Conservation (phyloP, 805 yeast genomes). For the Nakazawaea peltata region DNA sequence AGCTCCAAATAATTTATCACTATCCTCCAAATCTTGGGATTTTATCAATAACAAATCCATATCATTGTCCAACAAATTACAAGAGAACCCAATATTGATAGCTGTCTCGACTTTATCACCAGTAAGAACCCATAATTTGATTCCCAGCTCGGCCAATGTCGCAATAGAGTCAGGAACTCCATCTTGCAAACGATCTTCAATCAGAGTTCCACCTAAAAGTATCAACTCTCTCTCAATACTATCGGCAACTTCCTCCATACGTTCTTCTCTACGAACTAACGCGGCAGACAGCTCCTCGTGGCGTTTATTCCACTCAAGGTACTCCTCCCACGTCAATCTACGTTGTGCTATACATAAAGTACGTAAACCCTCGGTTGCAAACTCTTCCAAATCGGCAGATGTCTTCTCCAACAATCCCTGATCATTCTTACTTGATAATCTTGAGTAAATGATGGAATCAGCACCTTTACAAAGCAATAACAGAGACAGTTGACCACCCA, state of each 20-base stretch:
- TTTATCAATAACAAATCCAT: conserved; percentile 64
- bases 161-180: conserved; percentile 75
- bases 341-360: conserved; percentile 65
- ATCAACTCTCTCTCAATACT: conserved; percentile 51
- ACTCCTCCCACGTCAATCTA: conserved; percentile 36
- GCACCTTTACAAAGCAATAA: conserved; percentile 79
- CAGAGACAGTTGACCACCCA: conserved; percentile 46
- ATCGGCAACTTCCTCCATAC: conserved; percentile 44
- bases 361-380: conserved; percentile 71
- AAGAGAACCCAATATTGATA: conserved; percentile 73
- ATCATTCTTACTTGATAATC: conserved; percentile 43
- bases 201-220: conserved; percentile 73
- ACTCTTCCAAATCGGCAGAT: conserved; percentile 56
- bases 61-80: conserved; percentile 57
- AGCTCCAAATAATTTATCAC: conserved; percentile 8
- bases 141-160: conserved; percentile 60
- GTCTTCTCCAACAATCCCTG: conserved; percentile 42
- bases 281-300: conserved; percentile 52
- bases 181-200: conserved; percentile 70
- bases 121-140: conserved; percentile 76
- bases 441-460: conserved; percentile 67
- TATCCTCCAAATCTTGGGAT: conserved; percentile 24
- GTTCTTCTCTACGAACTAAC: conserved; percentile 48
- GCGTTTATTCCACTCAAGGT: conserved; percentile 44
- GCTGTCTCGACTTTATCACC: conserved; percentile 84